Conservation (phyloP, 441 rosid genomes). For the Syzygium malaccense region DNA sequence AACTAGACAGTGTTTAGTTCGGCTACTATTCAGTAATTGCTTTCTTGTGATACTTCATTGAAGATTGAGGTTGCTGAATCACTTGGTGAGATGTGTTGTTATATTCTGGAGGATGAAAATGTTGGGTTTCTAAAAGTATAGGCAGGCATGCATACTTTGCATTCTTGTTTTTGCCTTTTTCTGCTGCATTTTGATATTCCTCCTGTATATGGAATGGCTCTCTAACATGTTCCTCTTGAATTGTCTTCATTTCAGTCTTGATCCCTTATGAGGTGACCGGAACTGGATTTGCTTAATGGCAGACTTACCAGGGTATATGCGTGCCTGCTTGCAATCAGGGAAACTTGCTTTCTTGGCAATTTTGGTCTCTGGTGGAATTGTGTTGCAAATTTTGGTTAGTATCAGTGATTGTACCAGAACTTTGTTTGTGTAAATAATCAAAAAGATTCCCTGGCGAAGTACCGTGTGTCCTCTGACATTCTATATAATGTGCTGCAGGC, state of each 20-base stretch:
- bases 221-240: background rate
- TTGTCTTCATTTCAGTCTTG: slow-evolving; percentile 18
- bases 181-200: background rate
- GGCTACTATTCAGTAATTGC: background rate
- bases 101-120: background rate
- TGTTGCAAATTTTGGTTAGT: slow-evolving; percentile 83
- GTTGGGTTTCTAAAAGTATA: background rate
- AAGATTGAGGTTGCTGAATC: background rate
- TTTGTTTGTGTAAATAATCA: background rate
- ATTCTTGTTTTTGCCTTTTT: background rate
- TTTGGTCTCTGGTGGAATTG: slow-evolving; percentile 82
- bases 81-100: background rate
- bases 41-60: background rate
- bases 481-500: slow-evolving; percentile 43
- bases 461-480: background rate
- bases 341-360: slow-evolving; percentile 80
- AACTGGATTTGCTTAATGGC: slow-evolving; percentile 37
- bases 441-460: background rate
- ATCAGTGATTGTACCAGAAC: background rate
- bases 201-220: background rate
- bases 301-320: slow-evolving; percentile 68
- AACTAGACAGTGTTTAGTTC: background rate
- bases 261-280: slow-evolving; percentile 21
- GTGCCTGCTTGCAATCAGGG: slow-evolving; percentile 73
- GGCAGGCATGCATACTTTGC: background rate